Percentiles rank a stretch among this genome's conserved stretches.
These are phyloP conservation scores for Willaertia magna DNA, from an alignment of 208 protist genomes.

Conservation along the genomic window DNA sequence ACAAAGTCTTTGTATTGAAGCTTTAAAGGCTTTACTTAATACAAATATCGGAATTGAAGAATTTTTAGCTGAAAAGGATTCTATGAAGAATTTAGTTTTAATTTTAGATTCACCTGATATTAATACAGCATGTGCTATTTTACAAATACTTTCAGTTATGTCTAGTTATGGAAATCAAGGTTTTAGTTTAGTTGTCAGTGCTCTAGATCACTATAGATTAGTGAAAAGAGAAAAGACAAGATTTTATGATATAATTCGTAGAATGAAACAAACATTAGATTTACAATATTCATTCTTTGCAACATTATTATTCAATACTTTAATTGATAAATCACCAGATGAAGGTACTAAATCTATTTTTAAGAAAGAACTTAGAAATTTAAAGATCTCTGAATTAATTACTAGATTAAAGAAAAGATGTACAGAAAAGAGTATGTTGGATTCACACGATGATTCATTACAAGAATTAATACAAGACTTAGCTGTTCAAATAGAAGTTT, in stretches of 20 bases:
- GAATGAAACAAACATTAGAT: not conserved
- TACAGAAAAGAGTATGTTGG: not conserved
- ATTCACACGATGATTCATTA: not conserved
- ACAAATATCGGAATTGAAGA: not conserved
- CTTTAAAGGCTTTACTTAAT: not conserved
- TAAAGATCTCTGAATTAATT: not conserved
- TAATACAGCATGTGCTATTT: not conserved
- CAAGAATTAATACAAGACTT: not conserved
- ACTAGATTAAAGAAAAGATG: not conserved
- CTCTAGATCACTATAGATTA: not conserved
- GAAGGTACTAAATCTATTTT: not conserved
- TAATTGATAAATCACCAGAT: not conserved
- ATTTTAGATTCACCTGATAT: not conserved
- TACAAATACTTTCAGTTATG: not conserved
- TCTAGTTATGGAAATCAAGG: not conserved
- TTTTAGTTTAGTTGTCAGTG: not conserved
- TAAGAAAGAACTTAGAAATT: not conserved
- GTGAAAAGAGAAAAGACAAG: not conserved
- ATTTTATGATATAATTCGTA: not conserved
- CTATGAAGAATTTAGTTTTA: not conserved
- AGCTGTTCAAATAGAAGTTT: not conserved
- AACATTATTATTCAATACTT: not conserved
- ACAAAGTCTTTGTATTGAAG: not conserved
- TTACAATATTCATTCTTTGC: not conserved
- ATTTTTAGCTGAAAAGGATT: conserved; percentile 2